These are phyloP conservation scores for Cystoisospora suis DNA, from an alignment of 169 alveolate species.

Conservation along the genomic window DNA sequence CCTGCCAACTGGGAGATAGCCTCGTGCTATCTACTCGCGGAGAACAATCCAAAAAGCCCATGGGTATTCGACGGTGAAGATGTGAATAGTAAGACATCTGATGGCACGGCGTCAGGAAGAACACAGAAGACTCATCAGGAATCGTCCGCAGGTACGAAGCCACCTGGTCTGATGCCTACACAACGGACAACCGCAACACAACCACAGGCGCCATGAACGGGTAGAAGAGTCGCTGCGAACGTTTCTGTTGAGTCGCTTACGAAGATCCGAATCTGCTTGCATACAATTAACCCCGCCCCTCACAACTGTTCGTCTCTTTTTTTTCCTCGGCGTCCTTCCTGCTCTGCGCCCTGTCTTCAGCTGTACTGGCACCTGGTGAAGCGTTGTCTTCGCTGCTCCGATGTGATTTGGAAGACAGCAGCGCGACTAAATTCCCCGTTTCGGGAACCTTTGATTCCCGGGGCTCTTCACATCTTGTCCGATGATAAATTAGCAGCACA, in stretches of 20 bases:
- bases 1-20: neutral
- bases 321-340: neutral
- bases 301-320: neutral
- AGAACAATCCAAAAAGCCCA: constrained; percentile 47
- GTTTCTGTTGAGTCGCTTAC: neutral
- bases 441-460: no score
- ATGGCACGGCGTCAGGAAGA: constrained; percentile 52
- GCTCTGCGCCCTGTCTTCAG: no score
- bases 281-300: neutral
- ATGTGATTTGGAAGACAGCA: no score
- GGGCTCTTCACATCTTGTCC: neutral
- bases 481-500: neutral
- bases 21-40: constrained; percentile 10
- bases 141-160: neutral
- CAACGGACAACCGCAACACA: neutral
- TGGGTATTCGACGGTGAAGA: constrained; percentile 17
- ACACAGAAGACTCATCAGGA: neutral
- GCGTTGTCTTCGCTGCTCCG: no score
- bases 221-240: neutral
- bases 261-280: neutral
- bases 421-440: no score
- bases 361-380: no score
- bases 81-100: constrained; percentile 46
- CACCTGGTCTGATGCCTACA: neutral
- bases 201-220: neutral